These are phyloP conservation scores for Lecanoromycetidae sp. DNA, from an alignment of 2,329 filamentous ascomycete species.

Conservation along the genomic window DNA sequence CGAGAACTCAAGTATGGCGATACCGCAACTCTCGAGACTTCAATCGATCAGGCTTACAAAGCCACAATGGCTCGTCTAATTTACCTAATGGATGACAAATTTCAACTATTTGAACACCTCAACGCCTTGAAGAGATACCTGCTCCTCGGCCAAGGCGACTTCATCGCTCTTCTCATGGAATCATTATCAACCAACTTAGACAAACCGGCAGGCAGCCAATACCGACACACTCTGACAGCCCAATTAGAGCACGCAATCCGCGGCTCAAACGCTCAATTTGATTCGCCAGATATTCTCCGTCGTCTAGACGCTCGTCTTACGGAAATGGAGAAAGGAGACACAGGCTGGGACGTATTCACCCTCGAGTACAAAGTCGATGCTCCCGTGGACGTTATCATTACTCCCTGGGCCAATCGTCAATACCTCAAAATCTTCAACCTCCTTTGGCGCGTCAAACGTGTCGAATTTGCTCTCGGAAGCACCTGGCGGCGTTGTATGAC, in stretches of 20 bases:
- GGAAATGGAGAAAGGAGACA: slow-evolving; percentile 89
- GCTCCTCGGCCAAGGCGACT: slow-evolving; percentile 87
- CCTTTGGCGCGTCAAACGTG: slow-evolving; percentile 92
- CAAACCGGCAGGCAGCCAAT: slow-evolving; percentile 89
- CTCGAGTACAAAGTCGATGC: slow-evolving; percentile 97
- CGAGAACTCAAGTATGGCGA: slow-evolving; percentile 89
- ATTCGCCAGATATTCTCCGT: slow-evolving; percentile 79
- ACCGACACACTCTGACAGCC: slow-evolving; percentile 91
- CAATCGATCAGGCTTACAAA: slow-evolving; percentile 95
- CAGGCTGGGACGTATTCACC: slow-evolving; percentile 98
- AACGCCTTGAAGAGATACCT: slow-evolving; percentile 89
- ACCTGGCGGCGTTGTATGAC: slow-evolving; percentile 97
- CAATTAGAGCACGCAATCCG: slow-evolving; percentile 95
- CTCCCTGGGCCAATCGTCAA: slow-evolving; percentile 86
- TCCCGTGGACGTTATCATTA: slow-evolving; percentile 92
- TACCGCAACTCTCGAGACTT: slow-evolving; percentile 77
- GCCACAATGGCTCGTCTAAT: slow-evolving; percentile 94
- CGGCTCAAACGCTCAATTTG: slow-evolving; percentile 92
- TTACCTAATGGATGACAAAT: slow-evolving; percentile 86
- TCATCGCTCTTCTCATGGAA: slow-evolving; percentile 94
- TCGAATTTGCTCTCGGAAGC: slow-evolving; percentile 82
- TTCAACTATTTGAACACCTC: slow-evolving; percentile 86
- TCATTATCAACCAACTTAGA: slow-evolving; percentile 86
- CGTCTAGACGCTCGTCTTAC: slow-evolving; percentile 96
- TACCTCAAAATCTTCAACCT: slow-evolving; percentile 99